Evolutionary conservation across 1,284 basidiomycete species (phyloP), one percentile per base, ranked within the genome.

Genomic region (Ceratobasidium sp.): DNA sequence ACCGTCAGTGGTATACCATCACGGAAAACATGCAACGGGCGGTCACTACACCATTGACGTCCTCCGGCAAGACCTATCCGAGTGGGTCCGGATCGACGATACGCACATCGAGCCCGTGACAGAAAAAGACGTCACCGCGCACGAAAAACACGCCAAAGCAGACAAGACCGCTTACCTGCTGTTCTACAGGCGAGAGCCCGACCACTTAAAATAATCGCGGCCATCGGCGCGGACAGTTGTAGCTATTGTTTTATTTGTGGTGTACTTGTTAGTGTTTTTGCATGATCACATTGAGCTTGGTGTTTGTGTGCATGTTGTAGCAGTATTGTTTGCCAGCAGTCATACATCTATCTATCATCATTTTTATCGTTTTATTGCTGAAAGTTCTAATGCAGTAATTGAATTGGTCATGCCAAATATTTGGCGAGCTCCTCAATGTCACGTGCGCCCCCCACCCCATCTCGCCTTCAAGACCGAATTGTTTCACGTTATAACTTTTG

Each of bases 1-100:
- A 39, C 51, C 16, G 22, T 62, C 64, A 93, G 95, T 92, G 24
- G 85, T 98, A 8, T 98, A 98, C 82, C 97, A 99, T 82, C 96
- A 99, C 79, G 97, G 97, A 1, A 85, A 87, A 59, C 93, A 92
- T 14, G 95, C 97, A 0, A 91, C 90, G 0, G 96, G 96, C 7
- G 97, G 97, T 0, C 96, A 98, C 82, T 99, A 98, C 84, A 99
- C 96, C 0, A 89, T 98, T 56, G 92, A 96, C 77, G 93, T 98
- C 0, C 84, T 96, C 8, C 91, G 95, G 76, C 92, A 94, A 24
- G 89, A 89, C 78, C 87, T 89, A n/a, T 78, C 79, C 79, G 90
- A 86, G 24, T 98, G 94, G 97, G 87, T 98, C 75, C 90, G 96
- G 76, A 93, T 98, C 74, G 96, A 98, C 82, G 96, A 98, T 80